phyloP scores from a whole-genome alignment of 1,139 yeast species.

The Hanseniaspora gamundiae region DNA sequence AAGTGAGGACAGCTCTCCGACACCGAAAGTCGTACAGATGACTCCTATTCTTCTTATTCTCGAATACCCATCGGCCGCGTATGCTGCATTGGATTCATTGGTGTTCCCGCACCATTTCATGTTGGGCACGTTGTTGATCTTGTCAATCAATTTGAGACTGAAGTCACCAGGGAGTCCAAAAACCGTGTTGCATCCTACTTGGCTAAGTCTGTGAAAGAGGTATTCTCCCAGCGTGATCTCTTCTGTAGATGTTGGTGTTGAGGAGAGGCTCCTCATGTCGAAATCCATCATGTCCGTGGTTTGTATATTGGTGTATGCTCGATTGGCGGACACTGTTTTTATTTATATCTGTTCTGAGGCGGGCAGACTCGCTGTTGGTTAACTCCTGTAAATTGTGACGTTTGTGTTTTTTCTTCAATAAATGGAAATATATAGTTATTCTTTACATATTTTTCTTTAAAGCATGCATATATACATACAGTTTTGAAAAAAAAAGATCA shows the following conservation, averaged over 20 bases:
- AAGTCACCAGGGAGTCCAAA: constrained; percentile 62
- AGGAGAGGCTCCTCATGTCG: constrained; percentile 2
- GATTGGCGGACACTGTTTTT: too few species aligned
- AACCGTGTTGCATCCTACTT: constrained; percentile 40
- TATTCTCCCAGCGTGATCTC: constrained; percentile 38
- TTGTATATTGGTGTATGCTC: neutral
- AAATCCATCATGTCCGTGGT: neutral
- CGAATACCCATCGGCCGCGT: constrained; percentile 45
- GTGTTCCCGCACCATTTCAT: constrained; percentile 54
- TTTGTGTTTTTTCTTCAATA: too few species aligned
- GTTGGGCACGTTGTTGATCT: constrained; percentile 38
- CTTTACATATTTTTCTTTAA: too few species aligned
- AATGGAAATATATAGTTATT: too few species aligned
- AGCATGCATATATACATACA: too few species aligned
- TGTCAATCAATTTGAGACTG: constrained; percentile 44
- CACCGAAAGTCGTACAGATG: constrained; percentile 53
- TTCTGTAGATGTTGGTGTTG: constrained; percentile 7
- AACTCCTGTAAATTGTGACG: too few species aligned
- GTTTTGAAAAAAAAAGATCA: too few species aligned
- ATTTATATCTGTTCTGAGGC: too few species aligned
- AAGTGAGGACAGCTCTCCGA: constrained; percentile 49
- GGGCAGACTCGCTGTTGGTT: too few species aligned
- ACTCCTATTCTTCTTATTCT: constrained; percentile 45
- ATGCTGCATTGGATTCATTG: constrained; percentile 50
- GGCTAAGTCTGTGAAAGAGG: constrained; percentile 43